phyloP scores from a whole-genome alignment of 352 stramenopile species.

The Blastocystis sp. region DNA sequence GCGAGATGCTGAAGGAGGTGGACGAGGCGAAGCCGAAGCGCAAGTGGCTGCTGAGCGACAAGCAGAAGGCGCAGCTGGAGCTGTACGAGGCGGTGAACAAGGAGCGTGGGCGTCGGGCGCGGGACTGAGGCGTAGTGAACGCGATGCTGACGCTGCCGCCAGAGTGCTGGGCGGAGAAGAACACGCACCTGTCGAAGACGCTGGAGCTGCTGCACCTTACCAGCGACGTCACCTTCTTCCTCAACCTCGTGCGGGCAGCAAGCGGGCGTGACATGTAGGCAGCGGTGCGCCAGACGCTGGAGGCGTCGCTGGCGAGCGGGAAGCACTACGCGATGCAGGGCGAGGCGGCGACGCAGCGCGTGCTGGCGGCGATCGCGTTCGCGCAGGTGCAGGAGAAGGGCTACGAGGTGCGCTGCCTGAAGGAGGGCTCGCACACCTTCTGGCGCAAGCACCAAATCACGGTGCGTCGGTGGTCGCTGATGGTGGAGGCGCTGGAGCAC shows the following conservation, averaged over 20 bases:
- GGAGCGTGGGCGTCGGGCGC: neutral
- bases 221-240: conserved; percentile 16
- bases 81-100: conserved; percentile 20
- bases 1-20: conserved; percentile 60
- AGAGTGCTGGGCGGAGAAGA: conserved; percentile 51
- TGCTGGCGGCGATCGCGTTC: conserved; percentile 4
- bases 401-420: conserved; percentile 23
- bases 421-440: conserved; percentile 47
- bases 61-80: conserved; percentile 58
- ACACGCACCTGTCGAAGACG: conserved; percentile 42
- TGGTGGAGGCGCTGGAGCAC: conserved; percentile 53
- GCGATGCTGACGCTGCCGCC: conserved; percentile 46
- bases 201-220: conserved; percentile 7
- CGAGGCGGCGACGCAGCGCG: neutral
- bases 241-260: neutral
- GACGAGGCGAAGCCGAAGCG: conserved; percentile 49
- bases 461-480: conserved; percentile 29
- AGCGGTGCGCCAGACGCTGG: neutral
- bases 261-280: neutral
- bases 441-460: conserved; percentile 63
- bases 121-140: neutral
- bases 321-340: conserved; percentile 6
- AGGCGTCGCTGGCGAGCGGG: neutral
- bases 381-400: conserved; percentile 24
- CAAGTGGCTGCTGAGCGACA: conserved; percentile 55